Conservation (phyloP, 2,329 filamentous ascomycete genomes). For the Penicillium decumbens region DNA sequence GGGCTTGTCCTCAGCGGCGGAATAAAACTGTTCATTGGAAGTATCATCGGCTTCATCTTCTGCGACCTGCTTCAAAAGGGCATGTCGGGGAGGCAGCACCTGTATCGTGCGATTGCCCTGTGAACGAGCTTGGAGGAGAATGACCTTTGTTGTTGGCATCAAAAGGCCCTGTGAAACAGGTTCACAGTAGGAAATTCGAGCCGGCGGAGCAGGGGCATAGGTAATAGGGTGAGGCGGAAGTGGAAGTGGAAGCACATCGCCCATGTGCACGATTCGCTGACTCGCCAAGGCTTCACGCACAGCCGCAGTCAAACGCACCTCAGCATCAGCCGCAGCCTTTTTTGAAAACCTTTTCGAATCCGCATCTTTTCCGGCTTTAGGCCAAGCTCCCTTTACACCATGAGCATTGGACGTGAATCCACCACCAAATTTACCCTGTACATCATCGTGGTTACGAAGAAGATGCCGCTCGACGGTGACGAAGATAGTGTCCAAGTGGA, state of each 20-base stretch:
- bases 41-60: slow-evolving; percentile 69
- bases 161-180: slow-evolving; percentile 85
- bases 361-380: slow-evolving; percentile 29
- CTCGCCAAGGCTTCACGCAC: slow-evolving; percentile 70
- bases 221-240: slow-evolving; percentile 78
- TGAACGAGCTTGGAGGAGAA: slow-evolving; percentile 58
- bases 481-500: slow-evolving; percentile 79
- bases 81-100: slow-evolving; percentile 46
- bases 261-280: slow-evolving; percentile 73
- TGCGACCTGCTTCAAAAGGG: slow-evolving; percentile 56
- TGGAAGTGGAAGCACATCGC: slow-evolving; percentile 75
- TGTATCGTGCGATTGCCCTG: slow-evolving; percentile 41
- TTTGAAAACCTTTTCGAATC: slow-evolving; percentile 35
- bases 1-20: slow-evolving; percentile 73
- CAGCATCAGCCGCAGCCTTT: slow-evolving; percentile 41
- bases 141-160: slow-evolving; percentile 71
- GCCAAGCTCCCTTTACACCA: slow-evolving; percentile 40
- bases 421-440: slow-evolving; percentile 75
- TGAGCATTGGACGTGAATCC: slow-evolving; percentile 45
- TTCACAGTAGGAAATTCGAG: slow-evolving; percentile 87
- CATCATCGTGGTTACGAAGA: slow-evolving; percentile 72
- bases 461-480: slow-evolving; percentile 79
- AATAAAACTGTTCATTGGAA: slow-evolving; percentile 86
- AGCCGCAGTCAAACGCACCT: slow-evolving; percentile 58
- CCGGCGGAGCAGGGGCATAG: slow-evolving; percentile 76